These are phyloP conservation scores for Penicillium concentricum DNA, from an alignment of 2,329 filamentous ascomycete genomes.

Conservation along the genomic window DNA sequence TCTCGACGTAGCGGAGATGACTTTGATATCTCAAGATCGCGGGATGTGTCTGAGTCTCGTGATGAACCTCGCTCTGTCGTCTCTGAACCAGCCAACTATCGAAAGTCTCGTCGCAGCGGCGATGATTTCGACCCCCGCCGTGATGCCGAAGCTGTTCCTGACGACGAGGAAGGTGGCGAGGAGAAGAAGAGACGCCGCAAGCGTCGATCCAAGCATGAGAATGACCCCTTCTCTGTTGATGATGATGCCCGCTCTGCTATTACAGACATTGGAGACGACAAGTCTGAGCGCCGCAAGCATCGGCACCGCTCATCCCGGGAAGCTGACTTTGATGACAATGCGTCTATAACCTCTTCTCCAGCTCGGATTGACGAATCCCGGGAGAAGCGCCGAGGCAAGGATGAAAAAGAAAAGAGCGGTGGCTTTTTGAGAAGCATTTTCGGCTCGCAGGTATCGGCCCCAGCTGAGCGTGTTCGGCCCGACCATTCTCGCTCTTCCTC, in stretches of 20 bases:
- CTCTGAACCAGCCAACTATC: slow-evolving; percentile 19
- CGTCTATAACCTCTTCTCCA: slow-evolving; percentile 36
- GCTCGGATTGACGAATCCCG: slow-evolving; percentile 32
- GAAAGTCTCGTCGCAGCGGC: slow-evolving; percentile 21
- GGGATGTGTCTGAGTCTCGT: not conserved
- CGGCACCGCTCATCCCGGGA: slow-evolving; percentile 15
- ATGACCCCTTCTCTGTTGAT: slow-evolving; percentile 16
- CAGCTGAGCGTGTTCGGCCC: slow-evolving; percentile 20
- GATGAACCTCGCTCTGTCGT: slow-evolving; percentile 24
- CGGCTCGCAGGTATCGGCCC: slow-evolving; percentile 35
- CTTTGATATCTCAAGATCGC: not conserved
- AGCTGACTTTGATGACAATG: slow-evolving; percentile 35
- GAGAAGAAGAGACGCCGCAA: slow-evolving; percentile 29
- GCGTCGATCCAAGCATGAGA: slow-evolving; percentile 28
- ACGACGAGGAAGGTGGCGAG: slow-evolving; percentile 13
- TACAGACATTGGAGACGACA: slow-evolving; percentile 22
- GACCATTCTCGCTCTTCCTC: slow-evolving; percentile 22
- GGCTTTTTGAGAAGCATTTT: slow-evolving; percentile 42
- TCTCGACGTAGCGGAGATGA: slow-evolving; percentile 4
- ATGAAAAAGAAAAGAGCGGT: slow-evolving; percentile 33
- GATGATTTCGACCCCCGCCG: slow-evolving; percentile 24
- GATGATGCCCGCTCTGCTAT: slow-evolving; percentile 22
- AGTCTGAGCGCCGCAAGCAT: slow-evolving; percentile 20
- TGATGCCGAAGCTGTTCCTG: slow-evolving; percentile 9
- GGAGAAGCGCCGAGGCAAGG: slow-evolving; percentile 32